A percentile compares a stretch with the other conserved stretches of the same genome.
These are phyloP conservation scores for Pseudogymnoascus sp. DNA, from an alignment of 2,329 filamentous ascomycete species.

Conservation along the genomic window DNA sequence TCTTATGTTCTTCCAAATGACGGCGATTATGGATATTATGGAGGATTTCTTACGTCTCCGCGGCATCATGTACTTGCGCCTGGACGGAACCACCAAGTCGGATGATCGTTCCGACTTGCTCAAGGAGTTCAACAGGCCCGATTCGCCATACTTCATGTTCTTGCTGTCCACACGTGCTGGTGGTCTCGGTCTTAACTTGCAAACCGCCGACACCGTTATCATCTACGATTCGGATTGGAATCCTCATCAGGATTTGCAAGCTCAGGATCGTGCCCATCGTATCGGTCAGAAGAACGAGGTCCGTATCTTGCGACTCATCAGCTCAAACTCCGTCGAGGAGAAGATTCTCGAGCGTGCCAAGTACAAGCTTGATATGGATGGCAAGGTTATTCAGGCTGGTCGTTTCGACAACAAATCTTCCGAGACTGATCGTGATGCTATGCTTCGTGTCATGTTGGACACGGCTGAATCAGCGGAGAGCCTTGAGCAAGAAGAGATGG, in stretches of 20 bases:
- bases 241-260: conserved; percentile 96
- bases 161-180: conserved; percentile 96
- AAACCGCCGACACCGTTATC: conserved; percentile 97
- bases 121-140: conserved; percentile 79
- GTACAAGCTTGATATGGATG: conserved; percentile 98
- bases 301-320: conserved; percentile 90
- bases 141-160: conserved; percentile 96
- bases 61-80: conserved; percentile 77
- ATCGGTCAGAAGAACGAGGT: conserved; percentile 99
- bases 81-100: conserved; percentile 95
- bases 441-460: conserved; percentile 89
- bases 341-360: conserved; percentile 96
- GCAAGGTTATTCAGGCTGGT: conserved; percentile 98
- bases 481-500: conserved; percentile 90
- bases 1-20: conserved; percentile 99
- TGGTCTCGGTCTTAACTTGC: conserved; percentile 93
- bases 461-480: conserved; percentile 64
- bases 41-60: conserved; percentile 89
- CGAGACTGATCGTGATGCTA: conserved; percentile 94
- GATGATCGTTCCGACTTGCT: conserved; percentile 92
- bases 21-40: conserved; percentile 99
- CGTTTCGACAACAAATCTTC: conserved; percentile 99
- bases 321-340: conserved; percentile 94
- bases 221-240: conserved; percentile 99
- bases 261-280: conserved; percentile 98